phyloP scores from a whole-genome alignment of 345 rosid species.

The Camelina sativa region DNA sequence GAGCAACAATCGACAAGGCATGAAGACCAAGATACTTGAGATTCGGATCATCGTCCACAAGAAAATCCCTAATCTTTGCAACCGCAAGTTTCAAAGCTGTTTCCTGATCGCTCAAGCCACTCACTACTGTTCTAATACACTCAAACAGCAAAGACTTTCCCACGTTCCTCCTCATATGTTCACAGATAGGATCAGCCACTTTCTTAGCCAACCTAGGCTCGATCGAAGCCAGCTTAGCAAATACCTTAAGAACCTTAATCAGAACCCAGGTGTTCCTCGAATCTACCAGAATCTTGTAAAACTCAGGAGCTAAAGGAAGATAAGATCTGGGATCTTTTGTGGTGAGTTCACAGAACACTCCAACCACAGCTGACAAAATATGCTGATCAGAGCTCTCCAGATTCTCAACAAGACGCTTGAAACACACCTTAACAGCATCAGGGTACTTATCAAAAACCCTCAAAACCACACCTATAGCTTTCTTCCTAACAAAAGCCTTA shows the following conservation, averaged over 20 bases:
- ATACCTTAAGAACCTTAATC: constrained; percentile 87
- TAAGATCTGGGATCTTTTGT: constrained; percentile 70
- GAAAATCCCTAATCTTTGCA: constrained; percentile 63
- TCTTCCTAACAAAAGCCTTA: constrained; percentile 70
- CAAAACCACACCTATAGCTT: constrained; percentile 74
- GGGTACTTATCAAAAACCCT: constrained; percentile 87
- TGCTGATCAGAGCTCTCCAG: constrained; percentile 75
- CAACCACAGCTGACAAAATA: constrained; percentile 68
- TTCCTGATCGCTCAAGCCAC: constrained; percentile 85
- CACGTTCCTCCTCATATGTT: constrained; percentile 79
- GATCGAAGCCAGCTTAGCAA: constrained; percentile 68
- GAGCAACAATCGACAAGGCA: constrained; percentile 69
- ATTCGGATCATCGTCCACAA: constrained; percentile 86
- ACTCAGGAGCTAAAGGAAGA: constrained; percentile 88
- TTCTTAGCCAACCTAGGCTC: constrained; percentile 88
- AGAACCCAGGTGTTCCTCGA: constrained; percentile 92
- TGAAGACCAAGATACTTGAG: constrained; percentile 94
- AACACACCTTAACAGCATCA: constrained; percentile 86
- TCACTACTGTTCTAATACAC: constrained; percentile 79
- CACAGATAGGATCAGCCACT: constrained; percentile 85
- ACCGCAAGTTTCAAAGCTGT: constrained; percentile 83
- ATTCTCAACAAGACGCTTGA: constrained; percentile 89
- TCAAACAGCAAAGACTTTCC: constrained; percentile 89
- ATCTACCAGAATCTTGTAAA: constrained; percentile 79
- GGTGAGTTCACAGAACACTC: constrained; percentile 85